Evolutionary conservation across 495 filamentous ascomycete species (phyloP).

Genomic region (Aspergillus haitiensis): DNA sequence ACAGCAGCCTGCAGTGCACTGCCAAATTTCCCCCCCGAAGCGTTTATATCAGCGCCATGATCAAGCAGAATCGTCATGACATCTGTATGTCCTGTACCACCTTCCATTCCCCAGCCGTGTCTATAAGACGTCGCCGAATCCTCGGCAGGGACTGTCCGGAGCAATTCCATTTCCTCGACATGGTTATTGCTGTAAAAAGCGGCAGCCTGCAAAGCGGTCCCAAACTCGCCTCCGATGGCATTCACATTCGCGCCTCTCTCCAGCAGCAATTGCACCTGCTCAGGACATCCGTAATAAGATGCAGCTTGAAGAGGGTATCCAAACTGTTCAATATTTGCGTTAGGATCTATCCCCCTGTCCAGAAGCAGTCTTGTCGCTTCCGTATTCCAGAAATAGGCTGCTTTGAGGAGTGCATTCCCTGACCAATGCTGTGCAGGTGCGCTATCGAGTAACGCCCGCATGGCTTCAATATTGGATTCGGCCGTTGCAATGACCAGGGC

Average conservation of each 20-base stretch:
- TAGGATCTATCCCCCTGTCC: background rate
- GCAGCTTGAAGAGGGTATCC: slow-evolving; percentile 1
- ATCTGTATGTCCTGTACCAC: slow-evolving; percentile 10
- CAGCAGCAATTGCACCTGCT: background rate
- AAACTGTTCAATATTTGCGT: background rate
- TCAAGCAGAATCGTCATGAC: slow-evolving; percentile 25
- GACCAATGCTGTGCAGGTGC: background rate
- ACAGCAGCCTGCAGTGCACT: slow-evolving; percentile 18
- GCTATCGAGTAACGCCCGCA: background rate
- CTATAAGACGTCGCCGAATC: background rate
- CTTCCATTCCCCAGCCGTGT: background rate
- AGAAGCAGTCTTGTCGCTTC: background rate
- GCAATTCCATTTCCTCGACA: background rate
- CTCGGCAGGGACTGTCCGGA: background rate
- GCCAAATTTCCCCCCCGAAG: slow-evolving; percentile 16
- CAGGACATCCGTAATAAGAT: background rate
- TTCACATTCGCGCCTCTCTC: slow-evolving; percentile 3
- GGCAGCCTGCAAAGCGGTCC: slow-evolving; percentile 28
- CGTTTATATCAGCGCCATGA: slow-evolving; percentile 23
- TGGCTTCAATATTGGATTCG: background rate
- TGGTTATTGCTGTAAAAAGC: slow-evolving; percentile 4
- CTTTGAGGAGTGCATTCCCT: background rate
- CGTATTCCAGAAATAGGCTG: background rate
- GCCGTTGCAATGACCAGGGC: background rate
- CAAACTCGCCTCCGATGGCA: slow-evolving; percentile 8